Evolutionary conservation across 1,139 yeast genomes (phyloP).

Genomic region (Kodamaea ohmeri): DNA sequence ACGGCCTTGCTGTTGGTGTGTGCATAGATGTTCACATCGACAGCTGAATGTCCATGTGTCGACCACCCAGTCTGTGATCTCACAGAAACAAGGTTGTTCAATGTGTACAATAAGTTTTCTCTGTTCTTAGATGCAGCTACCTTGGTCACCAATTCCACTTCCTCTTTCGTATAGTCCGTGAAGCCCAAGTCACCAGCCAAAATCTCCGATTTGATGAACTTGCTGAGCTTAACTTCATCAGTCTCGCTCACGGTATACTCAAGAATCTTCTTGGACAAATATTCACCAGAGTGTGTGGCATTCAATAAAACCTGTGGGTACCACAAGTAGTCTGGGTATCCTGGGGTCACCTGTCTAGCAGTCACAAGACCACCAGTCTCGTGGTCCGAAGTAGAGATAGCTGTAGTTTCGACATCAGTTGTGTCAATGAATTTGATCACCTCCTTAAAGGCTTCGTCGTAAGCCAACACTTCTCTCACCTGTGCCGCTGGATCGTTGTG

Average conservation of each 20-base stretch:
- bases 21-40: slow-evolving; percentile 29
- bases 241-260: slow-evolving; percentile 3
- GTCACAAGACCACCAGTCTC: slow-evolving; percentile 39
- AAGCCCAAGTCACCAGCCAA: slow-evolving; percentile 24
- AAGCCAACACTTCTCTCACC: slow-evolving; percentile 46
- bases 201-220: slow-evolving; percentile 16
- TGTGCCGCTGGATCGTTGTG: slow-evolving; percentile 32
- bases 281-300: slow-evolving; percentile 27
- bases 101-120: slow-evolving; percentile 24
- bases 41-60: slow-evolving; percentile 30
- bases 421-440: slow-evolving; percentile 24
- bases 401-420: slow-evolving; percentile 24
- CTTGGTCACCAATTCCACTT: slow-evolving; percentile 15
- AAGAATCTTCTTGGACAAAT: slow-evolving; percentile 19
- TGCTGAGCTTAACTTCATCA: slow-evolving; percentile 10
- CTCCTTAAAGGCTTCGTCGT: slow-evolving; percentile 25
- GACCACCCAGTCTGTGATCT: slow-evolving; percentile 31
- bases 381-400: slow-evolving; percentile 29
- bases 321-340: slow-evolving; percentile 29
- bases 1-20: slow-evolving; percentile 38
- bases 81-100: slow-evolving; percentile 27
- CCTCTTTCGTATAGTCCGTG: slow-evolving; percentile 16
- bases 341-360: slow-evolving; percentile 64
- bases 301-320: slow-evolving; percentile 24
- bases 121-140: slow-evolving; percentile 7